phyloP scores from a whole-genome alignment of 225 moss, liverwort and hornwort genomes.

The Polytrichum formosum region DNA sequence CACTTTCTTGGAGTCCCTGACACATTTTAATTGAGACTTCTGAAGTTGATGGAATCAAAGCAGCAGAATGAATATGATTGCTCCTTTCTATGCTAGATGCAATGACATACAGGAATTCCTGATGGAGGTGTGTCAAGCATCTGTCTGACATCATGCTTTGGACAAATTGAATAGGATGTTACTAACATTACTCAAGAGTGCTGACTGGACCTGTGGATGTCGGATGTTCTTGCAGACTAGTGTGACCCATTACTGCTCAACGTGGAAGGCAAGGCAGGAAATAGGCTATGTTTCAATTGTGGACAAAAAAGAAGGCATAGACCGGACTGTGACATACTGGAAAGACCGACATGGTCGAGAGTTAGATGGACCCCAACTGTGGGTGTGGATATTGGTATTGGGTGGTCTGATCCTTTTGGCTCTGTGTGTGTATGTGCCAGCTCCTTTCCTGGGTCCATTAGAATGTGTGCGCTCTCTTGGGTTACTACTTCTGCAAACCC shows the following conservation, averaged over 20 bases:
- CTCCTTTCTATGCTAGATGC: no score
- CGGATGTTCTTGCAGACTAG: conserved; percentile 50
- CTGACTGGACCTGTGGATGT: neutral
- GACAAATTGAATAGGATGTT: no score
- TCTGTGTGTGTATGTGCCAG: conserved; percentile 45
- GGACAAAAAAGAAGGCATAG: conserved; percentile 62
- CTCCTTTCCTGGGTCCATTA: conserved; percentile 53
- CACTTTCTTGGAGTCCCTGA: neutral
- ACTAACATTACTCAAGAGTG: no score
- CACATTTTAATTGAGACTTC: neutral
- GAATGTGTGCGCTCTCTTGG: conserved; percentile 35
- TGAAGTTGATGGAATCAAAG: neutral
- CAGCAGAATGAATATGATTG: neutral
- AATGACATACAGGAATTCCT: no score
- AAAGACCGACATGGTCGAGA: conserved; percentile 50
- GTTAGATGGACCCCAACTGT: conserved; percentile 49
- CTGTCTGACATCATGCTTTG: neutral
- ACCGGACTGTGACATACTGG: conserved; percentile 59
- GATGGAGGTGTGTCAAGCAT: neutral
- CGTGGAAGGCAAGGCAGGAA: conserved; percentile 82
- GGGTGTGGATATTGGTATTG: conserved; percentile 27
- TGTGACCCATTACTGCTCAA: conserved; percentile 81
- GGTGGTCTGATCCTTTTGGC: conserved; percentile 25
- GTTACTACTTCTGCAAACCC: conserved; percentile 37
- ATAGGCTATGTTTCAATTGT: conserved; percentile 72